These are phyloP conservation scores for Penicillium verhagenii DNA, from an alignment of 495 filamentous ascomycete genomes.

Conservation along the genomic window DNA sequence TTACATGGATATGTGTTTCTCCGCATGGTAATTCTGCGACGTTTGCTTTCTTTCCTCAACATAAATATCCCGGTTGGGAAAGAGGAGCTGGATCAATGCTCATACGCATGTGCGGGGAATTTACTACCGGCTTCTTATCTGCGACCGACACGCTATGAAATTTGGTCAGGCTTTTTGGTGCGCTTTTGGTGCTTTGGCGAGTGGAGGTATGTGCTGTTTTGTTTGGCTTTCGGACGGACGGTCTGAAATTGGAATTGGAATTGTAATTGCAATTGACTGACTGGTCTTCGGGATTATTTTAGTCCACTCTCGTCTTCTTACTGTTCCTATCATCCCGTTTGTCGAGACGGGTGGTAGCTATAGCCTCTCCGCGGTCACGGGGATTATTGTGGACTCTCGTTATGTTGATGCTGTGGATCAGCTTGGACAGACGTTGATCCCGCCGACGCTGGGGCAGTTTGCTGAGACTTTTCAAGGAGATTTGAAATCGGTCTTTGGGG, in stretches of 20 bases:
- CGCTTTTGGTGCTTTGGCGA: not conserved
- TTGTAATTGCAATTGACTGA: slow-evolving; percentile 1
- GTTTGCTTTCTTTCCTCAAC: not conserved
- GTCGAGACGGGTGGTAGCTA: slow-evolving; percentile 25
- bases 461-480: slow-evolving; percentile 43
- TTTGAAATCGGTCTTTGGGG: slow-evolving; percentile 25
- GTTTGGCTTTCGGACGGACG: not conserved
- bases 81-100: not conserved
- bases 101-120: not conserved
- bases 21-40: not conserved
- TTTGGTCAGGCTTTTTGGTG: not conserved
- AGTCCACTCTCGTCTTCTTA: slow-evolving; percentile 11
- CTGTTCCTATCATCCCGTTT: slow-evolving; percentile 40
- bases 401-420: slow-evolving; percentile 36
- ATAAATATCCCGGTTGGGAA: not conserved
- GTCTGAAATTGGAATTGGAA: not conserved
- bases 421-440: slow-evolving; percentile 47
- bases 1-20: slow-evolving; percentile 10
- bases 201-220: not conserved
- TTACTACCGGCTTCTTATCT: not conserved
- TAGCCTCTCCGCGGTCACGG: slow-evolving; percentile 27
- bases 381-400: slow-evolving; percentile 41
- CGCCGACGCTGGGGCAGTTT: slow-evolving; percentile 43
- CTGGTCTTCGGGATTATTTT: not conserved
- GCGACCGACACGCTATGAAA: not conserved